phyloP scores from a whole-genome alignment of 192 early-diverging fungal genomes.

The Hyaloraphidium curvatum region DNA sequence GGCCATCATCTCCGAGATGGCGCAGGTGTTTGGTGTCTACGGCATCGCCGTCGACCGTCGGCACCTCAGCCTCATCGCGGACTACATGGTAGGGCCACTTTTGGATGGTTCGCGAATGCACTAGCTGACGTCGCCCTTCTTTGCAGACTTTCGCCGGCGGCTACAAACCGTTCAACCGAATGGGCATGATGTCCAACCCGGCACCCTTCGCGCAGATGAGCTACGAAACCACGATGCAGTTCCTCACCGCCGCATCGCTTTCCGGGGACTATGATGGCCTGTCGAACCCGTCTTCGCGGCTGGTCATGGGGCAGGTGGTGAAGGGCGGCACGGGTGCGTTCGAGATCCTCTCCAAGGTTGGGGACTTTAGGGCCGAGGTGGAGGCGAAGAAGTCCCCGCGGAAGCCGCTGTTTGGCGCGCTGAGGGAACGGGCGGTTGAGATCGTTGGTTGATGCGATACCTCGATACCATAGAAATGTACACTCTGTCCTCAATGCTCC shows the following conservation, averaged over 20 bases:
- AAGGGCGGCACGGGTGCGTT: constrained; percentile 85
- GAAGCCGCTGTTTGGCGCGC: too few species aligned
- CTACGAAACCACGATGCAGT: constrained; percentile 89
- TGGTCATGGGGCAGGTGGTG: constrained; percentile 87
- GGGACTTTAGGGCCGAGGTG: too few species aligned
- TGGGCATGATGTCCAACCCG: constrained; percentile 77
- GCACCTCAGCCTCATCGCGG: constrained; percentile 92
- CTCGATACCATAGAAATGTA: too few species aligned
- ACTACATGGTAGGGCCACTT: constrained; percentile 64
- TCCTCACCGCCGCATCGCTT: constrained; percentile 80
- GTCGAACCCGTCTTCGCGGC: constrained; percentile 73
- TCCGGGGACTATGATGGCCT: constrained; percentile 74
- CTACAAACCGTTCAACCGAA: constrained; percentile 95
- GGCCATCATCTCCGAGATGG: constrained; percentile 83
- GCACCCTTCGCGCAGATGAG: constrained; percentile 96
- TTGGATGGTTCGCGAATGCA: not conserved
- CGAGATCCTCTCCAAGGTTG: too few species aligned
- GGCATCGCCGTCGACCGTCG: constrained; percentile 82
- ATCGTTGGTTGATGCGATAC: too few species aligned
- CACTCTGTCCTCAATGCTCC: too few species aligned
- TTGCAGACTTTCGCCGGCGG: constrained; percentile 85
- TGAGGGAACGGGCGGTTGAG: too few species aligned
- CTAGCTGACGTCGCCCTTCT: not conserved
- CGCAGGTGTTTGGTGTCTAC: constrained; percentile 79
- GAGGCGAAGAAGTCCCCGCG: too few species aligned